These are phyloP conservation scores for Trichosporon sp. DNA, from an alignment of 1,284 basidiomycete genomes.

Conservation along the genomic window DNA sequence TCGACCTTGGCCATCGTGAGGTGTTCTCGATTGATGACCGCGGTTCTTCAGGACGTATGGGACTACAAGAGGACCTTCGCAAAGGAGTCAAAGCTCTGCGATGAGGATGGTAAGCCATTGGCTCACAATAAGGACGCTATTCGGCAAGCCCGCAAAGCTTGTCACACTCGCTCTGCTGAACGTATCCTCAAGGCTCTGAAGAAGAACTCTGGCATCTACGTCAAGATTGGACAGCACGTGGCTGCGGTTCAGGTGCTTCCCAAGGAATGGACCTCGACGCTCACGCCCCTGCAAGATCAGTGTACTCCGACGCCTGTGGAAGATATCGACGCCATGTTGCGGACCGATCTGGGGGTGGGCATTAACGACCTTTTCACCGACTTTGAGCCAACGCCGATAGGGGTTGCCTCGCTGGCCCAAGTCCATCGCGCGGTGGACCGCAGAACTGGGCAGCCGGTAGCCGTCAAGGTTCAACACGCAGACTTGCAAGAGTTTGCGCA, in stretches of 20 bases:
- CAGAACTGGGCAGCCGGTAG: slow-evolving; percentile 73
- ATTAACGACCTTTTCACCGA: slow-evolving; percentile 64
- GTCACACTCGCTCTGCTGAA: slow-evolving; percentile 77
- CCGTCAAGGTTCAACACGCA: slow-evolving; percentile 97
- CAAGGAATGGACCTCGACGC: slow-evolving; percentile 66
- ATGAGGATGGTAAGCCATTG: slow-evolving; percentile 48
- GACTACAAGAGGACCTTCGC: slow-evolving; percentile 84
- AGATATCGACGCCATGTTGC: slow-evolving; percentile 53
- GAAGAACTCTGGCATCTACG: slow-evolving; percentile 70
- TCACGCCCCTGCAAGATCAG: slow-evolving; percentile 78
- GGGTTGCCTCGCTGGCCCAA: slow-evolving; percentile 90
- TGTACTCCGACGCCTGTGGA: slow-evolving; percentile 52
- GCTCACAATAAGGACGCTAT: slow-evolving; percentile 59
- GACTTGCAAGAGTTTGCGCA: slow-evolving; percentile 89
- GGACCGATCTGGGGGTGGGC: slow-evolving; percentile 46
- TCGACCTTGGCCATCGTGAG: slow-evolving; percentile 61
- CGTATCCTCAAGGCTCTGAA: slow-evolving; percentile 76
- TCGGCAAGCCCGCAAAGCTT: slow-evolving; percentile 68
- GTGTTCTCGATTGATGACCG: slow-evolving; percentile 65
- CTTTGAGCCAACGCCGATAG: slow-evolving; percentile 87
- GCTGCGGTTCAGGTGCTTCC: slow-evolving; percentile 71
- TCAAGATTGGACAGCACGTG: slow-evolving; percentile 77
- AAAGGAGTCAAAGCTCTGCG: slow-evolving; percentile 47
- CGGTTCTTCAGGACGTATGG: slow-evolving; percentile 62
- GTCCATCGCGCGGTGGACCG: slow-evolving; percentile 84